phyloP scores from a whole-genome alignment of 2,329 filamentous ascomycete genomes.

The Phoma sp. region DNA sequence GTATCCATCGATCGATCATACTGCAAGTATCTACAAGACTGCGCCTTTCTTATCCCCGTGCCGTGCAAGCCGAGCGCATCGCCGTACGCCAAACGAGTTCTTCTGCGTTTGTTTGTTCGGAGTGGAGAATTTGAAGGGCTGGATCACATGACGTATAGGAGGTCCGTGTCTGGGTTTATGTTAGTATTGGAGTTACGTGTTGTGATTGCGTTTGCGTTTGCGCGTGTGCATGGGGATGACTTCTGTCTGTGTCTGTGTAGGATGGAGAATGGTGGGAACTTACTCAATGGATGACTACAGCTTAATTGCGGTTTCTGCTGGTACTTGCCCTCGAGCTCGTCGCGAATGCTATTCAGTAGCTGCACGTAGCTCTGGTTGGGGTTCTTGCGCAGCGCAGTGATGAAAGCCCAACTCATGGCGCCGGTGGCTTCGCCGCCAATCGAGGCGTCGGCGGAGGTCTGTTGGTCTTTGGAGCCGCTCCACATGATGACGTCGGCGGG shows the following conservation, averaged over 20 bases:
- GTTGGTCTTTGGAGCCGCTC: slow-evolving; percentile 94
- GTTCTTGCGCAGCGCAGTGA: slow-evolving; percentile 87
- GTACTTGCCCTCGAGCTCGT: slow-evolving; percentile 86
- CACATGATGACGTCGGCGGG: slow-evolving; percentile 97
- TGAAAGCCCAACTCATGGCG: slow-evolving; percentile 98
- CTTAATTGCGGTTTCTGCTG: slow-evolving; percentile 95
- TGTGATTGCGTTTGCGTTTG: too few species aligned
- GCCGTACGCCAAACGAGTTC: not conserved
- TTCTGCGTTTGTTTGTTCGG: too few species aligned
- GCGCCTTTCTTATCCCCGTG: too few species aligned
- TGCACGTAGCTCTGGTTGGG: slow-evolving; percentile 96
- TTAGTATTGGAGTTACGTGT: too few species aligned
- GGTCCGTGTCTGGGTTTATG: slow-evolving; percentile 29
- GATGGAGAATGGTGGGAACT: slow-evolving; percentile 27
- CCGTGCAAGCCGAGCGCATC: too few species aligned
- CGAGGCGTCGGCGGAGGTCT: slow-evolving; percentile 93
- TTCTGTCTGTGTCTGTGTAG: too few species aligned
- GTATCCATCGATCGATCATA: too few species aligned
- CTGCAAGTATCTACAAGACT: too few species aligned
- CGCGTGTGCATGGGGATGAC: too few species aligned
- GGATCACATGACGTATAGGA: slow-evolving; percentile 30
- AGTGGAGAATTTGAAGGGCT: too few species aligned
- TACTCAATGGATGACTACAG: slow-evolving; percentile 94
- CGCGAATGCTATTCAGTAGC: slow-evolving; percentile 92
- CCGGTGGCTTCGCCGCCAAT: slow-evolving; percentile 90